Conservation (phyloP, 164 flowering plant species). For the Stephania japonica region DNA sequence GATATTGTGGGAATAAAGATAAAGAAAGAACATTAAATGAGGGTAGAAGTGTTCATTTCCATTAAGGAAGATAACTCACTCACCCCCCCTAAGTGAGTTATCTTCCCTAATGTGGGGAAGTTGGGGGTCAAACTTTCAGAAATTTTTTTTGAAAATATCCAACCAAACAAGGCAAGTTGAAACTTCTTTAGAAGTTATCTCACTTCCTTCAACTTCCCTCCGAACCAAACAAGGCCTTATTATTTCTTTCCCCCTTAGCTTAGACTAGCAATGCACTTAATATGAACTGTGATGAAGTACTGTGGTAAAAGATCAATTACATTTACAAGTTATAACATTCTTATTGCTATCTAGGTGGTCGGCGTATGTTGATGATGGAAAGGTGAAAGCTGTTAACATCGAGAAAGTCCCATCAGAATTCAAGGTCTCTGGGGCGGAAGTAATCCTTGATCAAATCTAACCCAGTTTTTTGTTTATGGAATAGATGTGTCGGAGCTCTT, state of each 20-base stretch:
- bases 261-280: background rate
- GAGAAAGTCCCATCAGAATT: slow-evolving; percentile 88
- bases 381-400: slow-evolving; percentile 68
- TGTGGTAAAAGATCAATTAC: background rate
- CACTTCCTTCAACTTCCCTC: too few relatives aligned
- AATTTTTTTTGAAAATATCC: too few relatives aligned
- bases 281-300: background rate
- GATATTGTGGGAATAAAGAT: too few relatives aligned
- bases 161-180: too few relatives aligned
- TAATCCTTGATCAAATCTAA: slow-evolving; percentile 69
- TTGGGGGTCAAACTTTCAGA: too few relatives aligned
- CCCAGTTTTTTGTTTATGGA: background rate
- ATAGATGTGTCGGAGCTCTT: background rate
- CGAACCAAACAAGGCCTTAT: too few relatives aligned
- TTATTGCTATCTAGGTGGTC: slow-evolving; percentile 61
- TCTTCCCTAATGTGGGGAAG: too few relatives aligned
- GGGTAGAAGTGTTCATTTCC: too few relatives aligned
- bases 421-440: slow-evolving; percentile 88
- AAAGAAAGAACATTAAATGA: too few relatives aligned
- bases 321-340: background rate
- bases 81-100: too few relatives aligned
- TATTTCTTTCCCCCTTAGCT: background rate
- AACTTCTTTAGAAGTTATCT: too few relatives aligned
- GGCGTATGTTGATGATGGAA: slow-evolving; percentile 90
- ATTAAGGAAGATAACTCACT: too few relatives aligned